Percentiles rank a stretch among this genome's conserved stretches.
Conservation (phyloP, 2,329 filamentous ascomycete genomes). For the Fusarium xylarioides region DNA sequence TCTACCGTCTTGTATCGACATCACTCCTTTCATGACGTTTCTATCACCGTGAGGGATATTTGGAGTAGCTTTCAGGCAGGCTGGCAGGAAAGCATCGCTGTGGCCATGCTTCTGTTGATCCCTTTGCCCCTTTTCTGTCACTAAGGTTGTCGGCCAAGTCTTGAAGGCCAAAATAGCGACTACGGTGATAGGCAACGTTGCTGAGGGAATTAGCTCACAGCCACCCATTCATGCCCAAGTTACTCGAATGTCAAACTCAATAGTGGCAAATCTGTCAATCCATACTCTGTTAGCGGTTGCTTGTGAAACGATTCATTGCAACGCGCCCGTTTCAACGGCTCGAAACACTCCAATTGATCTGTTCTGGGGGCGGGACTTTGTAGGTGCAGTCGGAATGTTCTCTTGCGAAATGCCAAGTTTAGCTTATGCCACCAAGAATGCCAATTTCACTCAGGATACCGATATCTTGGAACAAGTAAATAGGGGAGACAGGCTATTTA, state of each 20-base stretch:
- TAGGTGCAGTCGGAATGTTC: not conserved
- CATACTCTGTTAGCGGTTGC: not conserved
- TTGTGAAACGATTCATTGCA: not conserved
- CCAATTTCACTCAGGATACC: not conserved
- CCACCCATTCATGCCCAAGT: not conserved
- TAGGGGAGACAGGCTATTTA: not conserved
- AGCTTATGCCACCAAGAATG: not conserved
- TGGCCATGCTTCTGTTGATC: not conserved
- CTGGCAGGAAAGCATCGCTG: not conserved
- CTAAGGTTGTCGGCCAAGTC: not conserved
- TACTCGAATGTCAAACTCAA: not conserved
- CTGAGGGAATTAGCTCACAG: not conserved
- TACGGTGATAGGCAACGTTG: not conserved
- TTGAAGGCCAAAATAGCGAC: not conserved
- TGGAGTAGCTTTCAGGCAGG: no score
- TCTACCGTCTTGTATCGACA: fast-evolving
- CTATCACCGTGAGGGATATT: not conserved
- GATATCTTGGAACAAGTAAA: not conserved
- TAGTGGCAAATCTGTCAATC: not conserved
- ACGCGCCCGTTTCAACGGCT: not conserved
- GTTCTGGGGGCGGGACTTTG: not conserved
- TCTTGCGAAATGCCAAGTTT: not conserved
- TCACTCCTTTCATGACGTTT: not conserved
- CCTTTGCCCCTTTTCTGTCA: not conserved
- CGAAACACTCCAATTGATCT: not conserved